Evolutionary conservation across 768 basidiomycete genomes (phyloP).

Genomic region (Suillus ampliporus): DNA sequence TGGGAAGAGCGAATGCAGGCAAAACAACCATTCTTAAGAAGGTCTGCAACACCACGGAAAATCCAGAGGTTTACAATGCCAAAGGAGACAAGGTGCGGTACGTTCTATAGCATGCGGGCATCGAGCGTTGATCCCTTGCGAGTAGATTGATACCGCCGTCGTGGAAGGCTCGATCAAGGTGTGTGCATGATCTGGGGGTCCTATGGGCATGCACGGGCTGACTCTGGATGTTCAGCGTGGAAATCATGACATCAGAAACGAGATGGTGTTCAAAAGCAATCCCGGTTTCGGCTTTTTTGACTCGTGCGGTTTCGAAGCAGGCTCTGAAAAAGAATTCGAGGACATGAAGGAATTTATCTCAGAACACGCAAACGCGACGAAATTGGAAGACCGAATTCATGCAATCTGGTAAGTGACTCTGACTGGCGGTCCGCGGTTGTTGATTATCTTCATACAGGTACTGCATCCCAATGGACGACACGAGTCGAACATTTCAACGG

Average conservation of each 20-base stretch:
- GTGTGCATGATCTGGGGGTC: constrained; percentile 20
- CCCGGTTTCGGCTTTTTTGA: constrained; percentile 38
- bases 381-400: constrained; percentile 7
- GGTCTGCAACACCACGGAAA: neutral
- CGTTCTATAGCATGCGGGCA: neutral
- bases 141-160: neutral
- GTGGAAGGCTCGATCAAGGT: neutral
- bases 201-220: too few relatives aligned
- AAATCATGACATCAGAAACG: too few relatives aligned
- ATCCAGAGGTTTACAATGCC: neutral
- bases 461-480: neutral
- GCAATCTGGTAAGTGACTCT: constrained; percentile 9
- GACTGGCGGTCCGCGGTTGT: neutral
- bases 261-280: too few relatives aligned
- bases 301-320: neutral
- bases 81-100: neutral
- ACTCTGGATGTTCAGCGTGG: neutral
- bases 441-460: neutral
- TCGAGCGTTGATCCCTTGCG: neutral
- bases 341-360: neutral
- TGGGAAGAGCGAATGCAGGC: neutral
- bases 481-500: neutral
- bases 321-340: neutral
- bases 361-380: neutral
- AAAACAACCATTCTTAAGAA: neutral